Base-by-base conservation (phyloP, 164 flowering plant genomes). In the Umbellularia californica region DNA sequence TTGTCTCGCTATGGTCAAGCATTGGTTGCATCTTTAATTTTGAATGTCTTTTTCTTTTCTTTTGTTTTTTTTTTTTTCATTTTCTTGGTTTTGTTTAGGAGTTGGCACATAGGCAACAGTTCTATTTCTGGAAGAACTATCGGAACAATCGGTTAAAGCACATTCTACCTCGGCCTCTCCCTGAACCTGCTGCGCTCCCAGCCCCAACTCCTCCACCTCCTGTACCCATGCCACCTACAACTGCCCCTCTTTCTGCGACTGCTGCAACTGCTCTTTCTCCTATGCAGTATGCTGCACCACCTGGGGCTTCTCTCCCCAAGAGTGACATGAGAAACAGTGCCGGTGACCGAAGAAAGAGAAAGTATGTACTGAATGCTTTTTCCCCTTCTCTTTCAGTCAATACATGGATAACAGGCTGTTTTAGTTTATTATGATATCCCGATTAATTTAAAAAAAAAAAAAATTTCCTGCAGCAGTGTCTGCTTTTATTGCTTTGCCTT, bases 51-150 rank as follows among this genome's bases (percentile, higher is more conserved):
- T 55, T 15, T 12, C 12, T 11, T 14, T 52, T 3, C 14, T 13
- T 25, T 11, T 11, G n/a, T 51, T 51, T 15, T 51, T 13, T 14
- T 58, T 9, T 55, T 14, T 50, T 50, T 30, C 19, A 17, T 28
- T 64, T 28, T 55, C 60, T 25, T 66, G 72, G 73, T 33, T 12
- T 17, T 68, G 70, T 63, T 30, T 68, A 96, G 98, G 99, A 96
- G 79, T 75, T 92, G 90, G 95, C 97, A 12, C 98, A 96, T 76
- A 87, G 99, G 81, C 97, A 96, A 77, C 98, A 96, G 74, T 92
- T 94, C 81, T 96, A 82, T 74, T 94, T 84, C 70, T 96, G 98
- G 99, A 96, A 94, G 85, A 96, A 89, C 79, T 89, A 92, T 72
- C 85, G 97, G 77, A 92, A 89, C 85, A 96, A 96, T 75, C 83